A percentile compares a stretch with the other conserved stretches of the same genome.
Evolutionary conservation across 2,329 filamentous ascomycete species (phyloP).

Genomic region (Diaporthe eres): DNA sequence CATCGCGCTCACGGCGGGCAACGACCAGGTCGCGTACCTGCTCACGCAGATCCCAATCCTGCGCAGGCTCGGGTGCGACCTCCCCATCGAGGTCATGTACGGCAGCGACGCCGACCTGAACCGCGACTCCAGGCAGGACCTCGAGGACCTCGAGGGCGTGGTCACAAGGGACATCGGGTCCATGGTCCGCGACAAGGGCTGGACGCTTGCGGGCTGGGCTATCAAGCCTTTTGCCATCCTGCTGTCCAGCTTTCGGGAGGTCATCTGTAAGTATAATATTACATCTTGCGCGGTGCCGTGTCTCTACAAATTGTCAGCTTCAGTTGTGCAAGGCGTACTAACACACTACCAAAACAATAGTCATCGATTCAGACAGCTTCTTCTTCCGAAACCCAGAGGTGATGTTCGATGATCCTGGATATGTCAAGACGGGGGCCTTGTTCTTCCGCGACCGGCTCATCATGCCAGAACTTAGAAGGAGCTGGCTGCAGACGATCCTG

Average conservation of each 20-base stretch:
- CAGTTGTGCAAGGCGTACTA: background rate
- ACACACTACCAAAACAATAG: background rate
- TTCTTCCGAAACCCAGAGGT: conserved; percentile 59
- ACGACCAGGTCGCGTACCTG: conserved; percentile 58
- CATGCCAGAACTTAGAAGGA: conserved; percentile 53
- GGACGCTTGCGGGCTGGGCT: conserved; percentile 60
- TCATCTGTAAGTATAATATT: conserved; percentile 48
- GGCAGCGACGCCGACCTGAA: conserved; percentile 60
- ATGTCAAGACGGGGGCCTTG: conserved; percentile 57
- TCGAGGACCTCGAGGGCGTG: conserved; percentile 59
- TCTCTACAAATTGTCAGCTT: background rate
- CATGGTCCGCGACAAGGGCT: conserved; percentile 60
- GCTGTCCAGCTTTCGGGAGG: conserved; percentile 61
- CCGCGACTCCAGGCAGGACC: conserved; percentile 56
- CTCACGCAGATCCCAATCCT: conserved; percentile 58
- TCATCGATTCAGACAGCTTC: conserved; percentile 61
- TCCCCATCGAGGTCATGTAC: conserved; percentile 57
- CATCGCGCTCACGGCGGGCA: conserved; percentile 60
- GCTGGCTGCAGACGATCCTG: conserved; percentile 58
- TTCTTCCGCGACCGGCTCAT: conserved; percentile 62
- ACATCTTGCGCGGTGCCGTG: background rate
- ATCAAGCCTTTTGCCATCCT: conserved; percentile 62
- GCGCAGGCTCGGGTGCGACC: conserved; percentile 53
- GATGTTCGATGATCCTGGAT: conserved; percentile 59
- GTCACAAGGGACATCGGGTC: conserved; percentile 58